Evolutionary conservation across 208 protist species (phyloP).

Genomic region (Acanthamoeba triangularis): DNA sequence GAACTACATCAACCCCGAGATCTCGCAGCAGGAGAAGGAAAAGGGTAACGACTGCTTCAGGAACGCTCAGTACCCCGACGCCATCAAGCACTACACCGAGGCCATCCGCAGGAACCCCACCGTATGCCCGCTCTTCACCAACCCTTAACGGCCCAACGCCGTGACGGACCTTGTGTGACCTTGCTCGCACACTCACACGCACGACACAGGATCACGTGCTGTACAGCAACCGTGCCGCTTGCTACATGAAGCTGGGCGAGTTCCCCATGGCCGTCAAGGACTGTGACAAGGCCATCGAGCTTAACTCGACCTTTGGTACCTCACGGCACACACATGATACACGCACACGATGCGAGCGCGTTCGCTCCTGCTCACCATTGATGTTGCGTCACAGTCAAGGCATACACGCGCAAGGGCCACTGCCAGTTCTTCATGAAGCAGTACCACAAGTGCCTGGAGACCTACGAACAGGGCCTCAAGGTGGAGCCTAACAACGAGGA

Average conservation of each 20-base stretch:
- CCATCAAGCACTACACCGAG: constrained; percentile 86
- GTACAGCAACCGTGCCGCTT: constrained; percentile 91
- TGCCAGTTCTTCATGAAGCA: constrained; percentile 97
- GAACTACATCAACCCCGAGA: constrained; percentile 95
- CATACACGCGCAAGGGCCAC: constrained; percentile 94
- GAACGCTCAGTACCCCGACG: constrained; percentile 96
- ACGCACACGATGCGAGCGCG: not conserved
- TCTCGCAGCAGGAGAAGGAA: constrained; percentile 94
- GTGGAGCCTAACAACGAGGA: constrained; percentile 93
- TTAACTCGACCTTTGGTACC: constrained; percentile 95
- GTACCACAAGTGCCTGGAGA: constrained; percentile 97
- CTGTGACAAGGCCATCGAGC: constrained; percentile 96
- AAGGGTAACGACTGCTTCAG: constrained; percentile 98
- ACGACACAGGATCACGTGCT: constrained; percentile 89
- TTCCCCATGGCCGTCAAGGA: constrained; percentile 96
- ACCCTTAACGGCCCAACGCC: not conserved
- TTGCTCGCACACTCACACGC: not conserved
- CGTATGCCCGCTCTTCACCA: not conserved
- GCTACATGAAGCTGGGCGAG: constrained; percentile 97
- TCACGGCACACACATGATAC: not conserved
- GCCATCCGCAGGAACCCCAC: constrained; percentile 95
- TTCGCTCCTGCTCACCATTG: not conserved
- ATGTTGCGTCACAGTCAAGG: constrained; percentile 91
- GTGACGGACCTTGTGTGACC: not conserved
- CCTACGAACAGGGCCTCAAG: constrained; percentile 97